Evolutionary conservation across 1,284 basidiomycete species (phyloP), one percentile per base, ranked within the genome.

Genomic region (Cutaneotrichosporon cutaneum): DNA sequence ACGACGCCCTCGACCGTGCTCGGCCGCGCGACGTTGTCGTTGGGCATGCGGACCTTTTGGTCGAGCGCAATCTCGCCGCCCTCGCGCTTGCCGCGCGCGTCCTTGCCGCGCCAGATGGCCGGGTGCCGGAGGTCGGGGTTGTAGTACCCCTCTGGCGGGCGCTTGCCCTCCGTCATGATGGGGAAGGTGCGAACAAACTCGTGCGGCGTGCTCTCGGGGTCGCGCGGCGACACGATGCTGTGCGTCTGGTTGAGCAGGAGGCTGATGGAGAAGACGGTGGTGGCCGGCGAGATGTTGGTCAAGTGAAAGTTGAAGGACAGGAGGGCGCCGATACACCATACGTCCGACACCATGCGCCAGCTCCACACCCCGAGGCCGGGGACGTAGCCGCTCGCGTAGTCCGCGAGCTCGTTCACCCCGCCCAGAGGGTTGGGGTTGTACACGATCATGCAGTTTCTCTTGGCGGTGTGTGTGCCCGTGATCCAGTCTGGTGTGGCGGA

Each of bases 271-370:
- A 69, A 74, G 56, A 77, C 61, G 11, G 74, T 75, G 0, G 64
- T 60, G 7, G 36, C 36, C 3, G 72, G 68, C 16, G 68, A 63
- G 0, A 71, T 67, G 14, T 56, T 60, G 10, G 67, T 63, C 21
- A 65, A 30, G 22, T 56, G 55, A 10, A 75, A 32, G 21, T 59
- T 60, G 27, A 59, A 59, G 47, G 61, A 51, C 30, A 77, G 59
- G 32, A 71, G 65, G 0, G 67, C 68, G 30, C 73, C 70, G 30
- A 75, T 70, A 0, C 72, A 70, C 66, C 71, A 75, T 70, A 69
- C 68, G 44, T 74, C 70, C 2, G 68, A 69, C 24, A 61, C 48
- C 51, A 71, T 62, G n/a, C 62, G 63, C 21, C 69, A 36, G 33
- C 69, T 65, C 56, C 67, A 74, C 5, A 64, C 51, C 0, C 72